Base-by-base conservation (phyloP, 805 yeast species). In the Debaryomyces maramus region DNA sequence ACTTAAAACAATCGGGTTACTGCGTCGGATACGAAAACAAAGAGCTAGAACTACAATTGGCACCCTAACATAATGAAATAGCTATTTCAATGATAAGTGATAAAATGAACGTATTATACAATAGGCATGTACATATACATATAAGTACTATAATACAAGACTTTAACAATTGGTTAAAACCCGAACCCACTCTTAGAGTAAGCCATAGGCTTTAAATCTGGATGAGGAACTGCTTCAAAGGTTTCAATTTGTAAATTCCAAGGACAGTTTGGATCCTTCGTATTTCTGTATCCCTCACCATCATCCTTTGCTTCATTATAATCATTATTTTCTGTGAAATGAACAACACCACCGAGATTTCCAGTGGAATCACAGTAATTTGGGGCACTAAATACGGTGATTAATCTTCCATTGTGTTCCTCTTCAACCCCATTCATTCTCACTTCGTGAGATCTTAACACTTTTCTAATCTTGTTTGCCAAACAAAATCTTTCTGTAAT, bases 361-460 rank as follows among this genome's bases (percentile, higher is more conserved):
- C 95, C 96, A 40, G 88, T 89, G 11, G 83, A 70, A 60, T 93
- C 99, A 68, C 98, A 91, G 63, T 91, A 91, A 61, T 93, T 91
- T 24, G 99, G 99, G 0, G 99, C 99, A 62, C 95, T 83, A 63
- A 93, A 93, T n/a, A 93, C 96, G 0, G 99, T 93, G 38, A 89
- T 79, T 37, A 93, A 76, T 48, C 81, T 75, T 9, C 95, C 95
- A 43, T 85, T 75, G 56, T 93, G 99, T 58, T 91, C 97, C 33
- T 73, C 73, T 48, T 88, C 88, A 43, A 84, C 88, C 34, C 99
- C 99, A 5, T 76, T 83, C 85, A 85, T 84, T 58, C 98, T 76
- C 6, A 91, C 96, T 65, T 93, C 99, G 58, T 93, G 99, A 3
- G 97, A 88, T 54, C 99, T 76, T 53, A 93, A 84, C 29, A 93